Evolutionary conservation across 2,329 filamentous ascomycete species (phyloP), one percentile per base, ranked within the genome.

Genomic region (Chalara sp.): DNA sequence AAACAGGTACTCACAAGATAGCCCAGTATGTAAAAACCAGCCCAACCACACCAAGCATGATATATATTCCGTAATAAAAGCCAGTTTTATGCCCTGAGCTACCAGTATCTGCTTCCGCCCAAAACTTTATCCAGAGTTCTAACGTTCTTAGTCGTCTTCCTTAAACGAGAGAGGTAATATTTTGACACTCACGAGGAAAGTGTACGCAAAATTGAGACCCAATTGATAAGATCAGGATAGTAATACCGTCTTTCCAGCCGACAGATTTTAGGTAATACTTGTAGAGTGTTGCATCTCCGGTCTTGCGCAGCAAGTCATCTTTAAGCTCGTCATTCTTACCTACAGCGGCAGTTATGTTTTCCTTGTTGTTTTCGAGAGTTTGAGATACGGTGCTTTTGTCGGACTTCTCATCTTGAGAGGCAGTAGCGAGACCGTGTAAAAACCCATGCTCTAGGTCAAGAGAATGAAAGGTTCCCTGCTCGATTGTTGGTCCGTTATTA

Each of bases 121-220:
- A 66, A 52, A 58, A 63, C 44, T 64, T 61, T 13, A 66, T 43
- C 64, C 64, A 66, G 7, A 66, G 35, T 39, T 39, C 35, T 39
- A 13, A 11, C 2, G 35, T 39, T 39, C 13, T 11, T 39, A 11
- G 13, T 10, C 47, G 41, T 53, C 61, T 59, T 13, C 21, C 6
- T 10, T 12, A 31, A 44, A 37, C 32, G 29, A 37, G 28, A 29
- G 2, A 5, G 42, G 4, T 37, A 32, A 44, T 35, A n/a, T 29
- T 12, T 6, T 21, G 31, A 6, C 30, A 39, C 39, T 48, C 2
- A 48, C 33, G 45, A 11, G 21, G 12, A 39, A 44, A 55, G 30
- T 55, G 56, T 47, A 13, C n/a, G 11, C 35, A 39, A 13, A 39
- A 39, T 39, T 39, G 35, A 39, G 10, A 10, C 10, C 35, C 10